Percentiles rank a stretch among this genome's conserved stretches.
phyloP scores from a whole-genome alignment of 495 filamentous ascomycete species.

The Penicillium angulare region DNA sequence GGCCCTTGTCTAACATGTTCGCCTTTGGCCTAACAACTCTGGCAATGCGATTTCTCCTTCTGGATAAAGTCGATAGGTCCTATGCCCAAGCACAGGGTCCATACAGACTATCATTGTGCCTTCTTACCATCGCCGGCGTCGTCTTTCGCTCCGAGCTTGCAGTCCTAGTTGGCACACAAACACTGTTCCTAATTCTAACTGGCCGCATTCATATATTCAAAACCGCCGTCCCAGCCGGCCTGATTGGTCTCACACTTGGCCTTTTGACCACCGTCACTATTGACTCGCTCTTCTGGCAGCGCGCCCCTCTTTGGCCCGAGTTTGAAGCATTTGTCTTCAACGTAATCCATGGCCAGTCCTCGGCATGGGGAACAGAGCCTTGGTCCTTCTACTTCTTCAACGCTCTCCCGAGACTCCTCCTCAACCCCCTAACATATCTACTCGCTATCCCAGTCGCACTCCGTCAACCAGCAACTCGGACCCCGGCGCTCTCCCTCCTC shows the following conservation, averaged over 20 bases:
- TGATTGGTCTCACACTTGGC: conserved; percentile 60
- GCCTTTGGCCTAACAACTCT: conserved; percentile 79
- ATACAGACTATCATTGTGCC: conserved; percentile 55
- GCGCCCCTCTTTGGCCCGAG: conserved; percentile 81
- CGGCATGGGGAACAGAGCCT: conserved; percentile 83
- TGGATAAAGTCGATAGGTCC: conserved; percentile 38
- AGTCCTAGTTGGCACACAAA: conserved; percentile 62
- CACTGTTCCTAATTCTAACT: conserved; percentile 51
- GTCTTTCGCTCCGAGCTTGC: conserved; percentile 91
- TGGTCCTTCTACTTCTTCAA: conserved; percentile 84
- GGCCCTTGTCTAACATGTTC: conserved; percentile 95
- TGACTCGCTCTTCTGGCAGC: conserved; percentile 92
- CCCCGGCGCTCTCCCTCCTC: conserved; percentile 51
- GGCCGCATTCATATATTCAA: conserved; percentile 52
- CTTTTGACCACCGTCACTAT: conserved; percentile 65
- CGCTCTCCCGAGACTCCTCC: conserved; percentile 75
- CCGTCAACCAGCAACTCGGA: conserved; percentile 47
- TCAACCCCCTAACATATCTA: conserved; percentile 67
- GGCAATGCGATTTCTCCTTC: conserved; percentile 70
- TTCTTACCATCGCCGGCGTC: conserved; percentile 79
- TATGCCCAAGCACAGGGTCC: background rate
- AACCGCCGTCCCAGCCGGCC: conserved; percentile 64
- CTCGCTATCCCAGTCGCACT: conserved; percentile 67
- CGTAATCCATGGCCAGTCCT: conserved; percentile 64
- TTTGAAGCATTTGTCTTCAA: conserved; percentile 90